Conservation (phyloP, 2,329 filamentous ascomycete species). For the Curvularia sp. region DNA sequence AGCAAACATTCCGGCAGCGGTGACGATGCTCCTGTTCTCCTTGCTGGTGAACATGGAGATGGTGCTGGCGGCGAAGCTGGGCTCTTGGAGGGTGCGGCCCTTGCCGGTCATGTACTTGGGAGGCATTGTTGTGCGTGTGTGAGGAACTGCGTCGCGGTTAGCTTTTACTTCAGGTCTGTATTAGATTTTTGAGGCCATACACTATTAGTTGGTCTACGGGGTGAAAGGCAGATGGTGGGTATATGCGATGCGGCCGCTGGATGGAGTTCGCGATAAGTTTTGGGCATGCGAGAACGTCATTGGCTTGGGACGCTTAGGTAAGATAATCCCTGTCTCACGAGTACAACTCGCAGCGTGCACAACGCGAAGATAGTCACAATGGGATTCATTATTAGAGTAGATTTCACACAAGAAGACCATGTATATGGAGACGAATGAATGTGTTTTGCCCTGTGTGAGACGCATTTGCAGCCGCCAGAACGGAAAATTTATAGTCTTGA, state of each 20-base stretch:
- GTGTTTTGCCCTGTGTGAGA: no score
- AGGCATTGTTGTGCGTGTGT: slow-evolving; percentile 31
- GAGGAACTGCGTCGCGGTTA: slow-evolving; percentile 7
- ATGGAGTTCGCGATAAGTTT: slow-evolving; percentile 8
- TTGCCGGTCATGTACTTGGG: slow-evolving; percentile 40
- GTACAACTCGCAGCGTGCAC: background rate
- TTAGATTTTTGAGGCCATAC: slow-evolving; percentile 12
- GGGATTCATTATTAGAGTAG: background rate
- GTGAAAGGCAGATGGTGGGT: slow-evolving; percentile 10
- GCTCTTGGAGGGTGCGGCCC: slow-evolving; percentile 40
- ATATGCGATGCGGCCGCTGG: slow-evolving; percentile 23
- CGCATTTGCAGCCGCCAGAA: background rate
- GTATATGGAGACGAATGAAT: background rate
- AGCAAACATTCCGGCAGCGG: slow-evolving; percentile 58
- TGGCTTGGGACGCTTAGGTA: slow-evolving; percentile 8
- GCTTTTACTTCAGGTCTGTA: background rate
- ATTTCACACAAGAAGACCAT: background rate
- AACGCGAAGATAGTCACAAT: background rate
- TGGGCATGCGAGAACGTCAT: slow-evolving; percentile 7
- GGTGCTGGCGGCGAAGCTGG: slow-evolving; percentile 51
- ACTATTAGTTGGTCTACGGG: background rate
- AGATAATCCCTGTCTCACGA: background rate
- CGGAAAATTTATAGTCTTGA: background rate
- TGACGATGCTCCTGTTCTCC: slow-evolving; percentile 59
- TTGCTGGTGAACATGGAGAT: slow-evolving; percentile 53